These are phyloP conservation scores for Senna tora DNA, from an alignment of 306 rosid species.

Conservation along the genomic window DNA sequence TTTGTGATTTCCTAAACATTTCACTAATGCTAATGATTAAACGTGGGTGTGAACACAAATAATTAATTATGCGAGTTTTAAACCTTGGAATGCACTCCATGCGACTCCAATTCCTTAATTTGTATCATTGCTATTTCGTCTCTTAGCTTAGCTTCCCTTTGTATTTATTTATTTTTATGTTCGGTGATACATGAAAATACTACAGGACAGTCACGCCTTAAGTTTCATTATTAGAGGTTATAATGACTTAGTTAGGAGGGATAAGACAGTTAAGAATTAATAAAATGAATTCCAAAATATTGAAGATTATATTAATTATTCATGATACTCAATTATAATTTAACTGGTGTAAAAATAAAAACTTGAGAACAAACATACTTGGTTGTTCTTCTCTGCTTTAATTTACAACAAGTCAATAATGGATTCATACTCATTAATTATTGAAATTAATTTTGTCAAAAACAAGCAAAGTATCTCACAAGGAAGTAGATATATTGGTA, in stretches of 20 bases:
- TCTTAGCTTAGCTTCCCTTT: too few species aligned
- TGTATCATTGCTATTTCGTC: too few species aligned
- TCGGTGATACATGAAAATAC: neutral
- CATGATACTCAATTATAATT: neutral
- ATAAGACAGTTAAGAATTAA: neutral
- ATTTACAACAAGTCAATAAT: neutral
- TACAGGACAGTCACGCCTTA: neutral
- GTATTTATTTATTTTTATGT: neutral
- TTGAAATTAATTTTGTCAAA: neutral
- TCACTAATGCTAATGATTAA: too few species aligned
- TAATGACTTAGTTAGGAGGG: neutral
- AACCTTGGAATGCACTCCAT: too few species aligned
- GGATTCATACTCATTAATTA: neutral
- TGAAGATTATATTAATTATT: neutral
- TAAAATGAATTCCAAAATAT: neutral
- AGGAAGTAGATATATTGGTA: neutral
- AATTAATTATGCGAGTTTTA: too few species aligned
- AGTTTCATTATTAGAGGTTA: neutral
- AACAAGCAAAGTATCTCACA: neutral
- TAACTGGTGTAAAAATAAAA: neutral
- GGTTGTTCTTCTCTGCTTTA: neutral
- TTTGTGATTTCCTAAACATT: too few species aligned
- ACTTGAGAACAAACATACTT: neutral
- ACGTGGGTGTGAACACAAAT: too few species aligned
- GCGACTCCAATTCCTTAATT: too few species aligned